Percentiles rank a stretch among this genome's conserved stretches.
phyloP scores from a whole-genome alignment of 495 filamentous ascomycete species.

The Aspergillus leporis region DNA sequence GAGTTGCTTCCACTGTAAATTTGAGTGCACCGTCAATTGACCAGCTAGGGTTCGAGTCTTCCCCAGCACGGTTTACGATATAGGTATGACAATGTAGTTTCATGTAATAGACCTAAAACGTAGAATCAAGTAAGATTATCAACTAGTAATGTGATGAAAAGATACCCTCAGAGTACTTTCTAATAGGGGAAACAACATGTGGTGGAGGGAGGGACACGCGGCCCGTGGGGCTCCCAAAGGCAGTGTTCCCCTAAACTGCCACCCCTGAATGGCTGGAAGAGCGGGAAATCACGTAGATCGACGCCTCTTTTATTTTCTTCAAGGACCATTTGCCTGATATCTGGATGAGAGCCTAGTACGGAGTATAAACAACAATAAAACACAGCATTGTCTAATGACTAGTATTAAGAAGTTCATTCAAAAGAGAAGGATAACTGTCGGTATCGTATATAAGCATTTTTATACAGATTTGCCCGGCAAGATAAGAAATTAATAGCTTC shows the following conservation, averaged over 20 bases:
- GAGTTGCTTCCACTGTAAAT: neutral
- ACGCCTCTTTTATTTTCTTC: slow-evolving; percentile 8
- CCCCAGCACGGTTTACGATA: neutral
- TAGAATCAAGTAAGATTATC: neutral
- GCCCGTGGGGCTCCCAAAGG: slow-evolving; percentile 24
- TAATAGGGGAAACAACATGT: slow-evolving; percentile 9
- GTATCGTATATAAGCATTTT: neutral
- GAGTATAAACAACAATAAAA: neutral
- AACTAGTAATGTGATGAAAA: slow-evolving; percentile 4
- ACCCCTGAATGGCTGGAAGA: slow-evolving; percentile 17
- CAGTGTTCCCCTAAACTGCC: neutral
- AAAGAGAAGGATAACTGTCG: neutral
- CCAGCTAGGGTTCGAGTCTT: neutral
- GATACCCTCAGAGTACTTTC: slow-evolving; percentile 1
- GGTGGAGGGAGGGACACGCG: slow-evolving; percentile 22
- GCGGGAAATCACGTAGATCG: slow-evolving; percentile 22
- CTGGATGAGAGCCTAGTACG: neutral
- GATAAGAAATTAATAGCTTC: neutral
- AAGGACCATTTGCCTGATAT: neutral
- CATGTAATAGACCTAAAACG: neutral
- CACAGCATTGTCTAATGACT: neutral
- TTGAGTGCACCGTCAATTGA: neutral
- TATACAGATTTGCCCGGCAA: neutral
- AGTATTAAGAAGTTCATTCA: neutral
- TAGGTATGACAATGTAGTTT: neutral